Conservation (phyloP, 2,329 filamentous ascomycete genomes). For the Arthrobotrys conoides region DNA sequence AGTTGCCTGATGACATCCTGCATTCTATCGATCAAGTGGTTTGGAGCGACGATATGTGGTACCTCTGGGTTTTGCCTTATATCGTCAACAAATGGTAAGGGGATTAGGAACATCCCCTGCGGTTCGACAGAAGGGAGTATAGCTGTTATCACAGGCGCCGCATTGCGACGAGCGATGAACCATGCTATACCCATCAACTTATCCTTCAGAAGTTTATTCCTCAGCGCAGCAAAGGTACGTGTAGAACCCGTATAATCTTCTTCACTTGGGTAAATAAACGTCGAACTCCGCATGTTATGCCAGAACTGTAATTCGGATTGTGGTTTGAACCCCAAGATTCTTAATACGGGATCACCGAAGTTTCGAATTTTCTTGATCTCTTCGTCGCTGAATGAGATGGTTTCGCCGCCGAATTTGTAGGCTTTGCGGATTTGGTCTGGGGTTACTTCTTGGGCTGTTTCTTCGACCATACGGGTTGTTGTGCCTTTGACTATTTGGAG, state of each 20-base stretch:
- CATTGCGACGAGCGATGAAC: conserved; percentile 87
- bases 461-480: conserved; percentile 82
- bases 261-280: conserved; percentile 94
- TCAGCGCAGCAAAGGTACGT: conserved; percentile 89
- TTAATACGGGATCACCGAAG: conserved; percentile 85
- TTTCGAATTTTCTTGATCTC: conserved; percentile 83
- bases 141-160: conserved; percentile 83
- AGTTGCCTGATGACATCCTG: conserved; percentile 84
- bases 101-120: conserved; percentile 88
- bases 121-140: conserved; percentile 84
- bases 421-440: conserved; percentile 88
- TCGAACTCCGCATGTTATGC: conserved; percentile 87
- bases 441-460: conserved; percentile 78
- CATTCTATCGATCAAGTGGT: conserved; percentile 84
- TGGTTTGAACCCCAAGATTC: conserved; percentile 94
- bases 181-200: conserved; percentile 89
- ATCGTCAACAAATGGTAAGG: conserved; percentile 90
- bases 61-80: conserved; percentile 80
- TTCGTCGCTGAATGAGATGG: conserved; percentile 85
- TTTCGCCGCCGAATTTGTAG: conserved; percentile 95
- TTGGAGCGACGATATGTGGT: conserved; percentile 74
- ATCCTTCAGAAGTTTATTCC: conserved; percentile 84
- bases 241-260: conserved; percentile 91
- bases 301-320: conserved; percentile 81
- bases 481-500: conserved; percentile 83